Base-by-base conservation (phyloP, 345 rosid genomes). In the Mallotus nudiflorus region DNA sequence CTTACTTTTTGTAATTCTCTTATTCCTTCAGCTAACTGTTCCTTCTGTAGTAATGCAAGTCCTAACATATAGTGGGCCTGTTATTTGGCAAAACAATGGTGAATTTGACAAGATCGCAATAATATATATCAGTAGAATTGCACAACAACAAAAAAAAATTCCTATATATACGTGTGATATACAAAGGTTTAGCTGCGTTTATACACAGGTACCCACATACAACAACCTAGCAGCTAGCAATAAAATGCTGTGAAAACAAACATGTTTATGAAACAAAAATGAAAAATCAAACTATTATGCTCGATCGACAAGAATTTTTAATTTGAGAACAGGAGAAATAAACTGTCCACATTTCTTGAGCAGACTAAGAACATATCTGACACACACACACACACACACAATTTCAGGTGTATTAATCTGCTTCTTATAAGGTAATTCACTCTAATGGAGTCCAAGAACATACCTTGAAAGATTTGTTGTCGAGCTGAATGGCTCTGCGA, bases 1-100 rank as follows among this genome's bases (percentile, higher is more conserved):
- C 76, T 66, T 85, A 91, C 97, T 76, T 88, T 91, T 78, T 85
- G 87, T 82, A 94, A 75, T 75, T 83, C 87, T 70, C 80, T 90
- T 70, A 84, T 82, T 62, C 97, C 98, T 55, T 73, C 83, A 20
- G 82, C 27, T 73, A 81, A 84, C 60, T 86, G 81, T 48, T 71
- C 49, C 72, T 44, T 86, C 78, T 86, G 78, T 42, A 91, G 81
- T 76, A 90, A 84, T 19, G 96, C 88, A 65, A 84, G 93, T 72
- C 98, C 98, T 69, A 91, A 72, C 94, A 88, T 86, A 80, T 91
- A 90, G 74, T 88, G 92, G 50, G 84, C 96, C 98, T 94, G 80
- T 66, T 68, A 82, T 33, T 74, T 24, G 42, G 59, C 16, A 75
- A 62, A 74, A 66, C 9, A 37, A 28, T 19, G 53, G 24, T 25